Percentiles rank a stretch among this genome's conserved stretches.
Conservation (phyloP, 2,329 filamentous ascomycete species). For the Colletotrichum graminicola region DNA sequence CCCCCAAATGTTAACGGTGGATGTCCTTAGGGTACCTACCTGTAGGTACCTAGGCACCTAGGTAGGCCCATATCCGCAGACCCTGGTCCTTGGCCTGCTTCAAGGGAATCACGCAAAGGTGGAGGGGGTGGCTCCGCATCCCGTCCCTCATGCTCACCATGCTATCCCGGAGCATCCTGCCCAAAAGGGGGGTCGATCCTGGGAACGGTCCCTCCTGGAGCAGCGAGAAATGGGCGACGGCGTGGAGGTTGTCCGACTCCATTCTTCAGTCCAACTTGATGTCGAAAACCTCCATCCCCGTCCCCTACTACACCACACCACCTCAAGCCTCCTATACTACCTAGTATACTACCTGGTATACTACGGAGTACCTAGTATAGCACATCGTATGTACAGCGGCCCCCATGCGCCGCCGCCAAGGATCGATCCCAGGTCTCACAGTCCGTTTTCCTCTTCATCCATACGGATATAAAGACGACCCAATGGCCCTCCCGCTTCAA, state of each 20-base stretch:
- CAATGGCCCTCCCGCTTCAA: conserved; percentile 25
- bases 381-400: no score
- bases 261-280: background rate
- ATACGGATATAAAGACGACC: conserved; percentile 37
- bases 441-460: background rate
- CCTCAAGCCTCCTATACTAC: no score
- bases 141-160: conserved; percentile 21
- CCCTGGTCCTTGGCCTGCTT: conserved; percentile 31
- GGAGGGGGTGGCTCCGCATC: conserved; percentile 23
- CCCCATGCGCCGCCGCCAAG: background rate
- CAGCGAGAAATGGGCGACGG: no score
- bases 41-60: no score
- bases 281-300: conserved; percentile 8
- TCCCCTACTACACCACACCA: no score
- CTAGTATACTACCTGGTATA: no score
- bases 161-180: conserved; percentile 26
- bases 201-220: background rate
- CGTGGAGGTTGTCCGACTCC: no score
- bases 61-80: background rate
- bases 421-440: background rate
- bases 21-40: background rate
- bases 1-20: background rate
- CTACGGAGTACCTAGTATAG: no score
- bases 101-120: conserved; percentile 18
- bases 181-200: conserved; percentile 28